phyloP scores from a whole-genome alignment of 345 rosid genomes.

The sweet orange (Citrus sinensis) region DVS_A1.0 CM039167.1:2892501-2893000 shows the following conservation, averaged over 20 bases:
- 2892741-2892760: background rate
- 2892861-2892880: background rate
- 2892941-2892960: background rate
- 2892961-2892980: background rate
- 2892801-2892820: background rate
- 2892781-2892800: too few relatives aligned
- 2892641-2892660: slow-evolving; percentile 7
- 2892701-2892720: background rate
- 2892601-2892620: slow-evolving; percentile 85
- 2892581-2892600: slow-evolving; percentile 56
- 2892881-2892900: background rate
- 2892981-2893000: background rate
- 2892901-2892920: background rate
- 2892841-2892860: background rate
- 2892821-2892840: background rate
- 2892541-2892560: slow-evolving; percentile 79
- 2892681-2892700: background rate
- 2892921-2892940: background rate
- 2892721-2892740: background rate
- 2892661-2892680: background rate
- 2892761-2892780: background rate
- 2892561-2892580: slow-evolving; percentile 33
- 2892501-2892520: slow-evolving; percentile 74
- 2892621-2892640: slow-evolving; percentile 55
- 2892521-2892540: slow-evolving; percentile 92